Evolutionary conservation across 345 rosid genomes (phyloP).

Genomic region (Draba incana): DNA sequence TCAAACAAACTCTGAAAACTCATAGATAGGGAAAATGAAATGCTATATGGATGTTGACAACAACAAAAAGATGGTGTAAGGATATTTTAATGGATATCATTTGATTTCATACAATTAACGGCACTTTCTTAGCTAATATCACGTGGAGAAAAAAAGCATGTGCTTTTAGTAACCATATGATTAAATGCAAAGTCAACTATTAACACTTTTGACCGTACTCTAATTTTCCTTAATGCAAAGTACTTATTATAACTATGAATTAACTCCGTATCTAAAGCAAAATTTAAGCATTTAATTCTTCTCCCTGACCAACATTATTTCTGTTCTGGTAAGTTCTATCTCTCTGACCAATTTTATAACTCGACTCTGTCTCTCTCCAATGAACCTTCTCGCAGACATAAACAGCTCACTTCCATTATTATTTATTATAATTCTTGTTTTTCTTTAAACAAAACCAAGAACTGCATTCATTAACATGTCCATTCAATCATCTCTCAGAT

Average conservation of each 20-base stretch:
- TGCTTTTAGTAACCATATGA: constrained; percentile 24
- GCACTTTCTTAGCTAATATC: constrained; percentile 40
- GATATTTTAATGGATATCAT: constrained; percentile 2
- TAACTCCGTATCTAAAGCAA: too few relatives aligned
- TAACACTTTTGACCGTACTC: constrained; percentile 35
- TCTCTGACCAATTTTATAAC: too few relatives aligned
- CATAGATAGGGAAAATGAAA: not conserved
- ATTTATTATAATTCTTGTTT: not conserved
- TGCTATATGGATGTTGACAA: constrained; percentile 12
- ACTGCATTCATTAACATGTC: constrained; percentile 47
- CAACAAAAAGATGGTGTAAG: not conserved
- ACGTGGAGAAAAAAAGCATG: constrained; percentile 40
- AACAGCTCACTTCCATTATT: constrained; percentile 46
- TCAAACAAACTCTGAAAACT: too few relatives aligned
- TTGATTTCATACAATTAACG: constrained; percentile 26
- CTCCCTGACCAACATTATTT: too few relatives aligned
- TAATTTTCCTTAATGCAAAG: constrained; percentile 15
- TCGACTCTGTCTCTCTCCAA: constrained; percentile 38
- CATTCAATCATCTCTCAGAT: constrained; percentile 35
- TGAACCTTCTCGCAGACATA: constrained; percentile 49
- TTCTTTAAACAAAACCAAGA: constrained; percentile 21
- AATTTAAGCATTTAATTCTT: too few relatives aligned
- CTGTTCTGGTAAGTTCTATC: too few relatives aligned
- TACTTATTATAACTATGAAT: too few relatives aligned
- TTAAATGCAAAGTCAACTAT: constrained; percentile 43